Evolutionary conservation across 2,329 filamentous ascomycete genomes (phyloP), one percentile per base, ranked within the genome.

Genomic region (Colletotrichum abscissum): DNA sequence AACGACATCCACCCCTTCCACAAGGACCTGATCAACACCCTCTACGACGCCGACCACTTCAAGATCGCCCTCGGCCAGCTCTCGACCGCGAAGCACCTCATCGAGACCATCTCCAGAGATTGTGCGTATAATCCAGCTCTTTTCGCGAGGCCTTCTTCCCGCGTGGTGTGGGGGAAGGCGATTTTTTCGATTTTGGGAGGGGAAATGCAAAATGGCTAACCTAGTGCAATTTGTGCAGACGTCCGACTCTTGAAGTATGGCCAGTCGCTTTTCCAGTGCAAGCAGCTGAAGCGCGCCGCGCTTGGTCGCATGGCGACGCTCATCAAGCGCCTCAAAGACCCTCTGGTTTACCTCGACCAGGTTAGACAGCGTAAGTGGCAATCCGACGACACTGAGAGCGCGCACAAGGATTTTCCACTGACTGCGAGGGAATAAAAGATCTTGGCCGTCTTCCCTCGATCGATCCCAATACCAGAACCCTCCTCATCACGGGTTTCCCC

Each of bases 41-140:
- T 99, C 58, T 99, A 98, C 88, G 96, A 98, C 91, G 94, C 95
- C 83, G 96, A 99, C 88, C 95, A 98, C 83, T 98, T 98, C 88
- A 92, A 94, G 79, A 98, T 99, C 79, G 97, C 97, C 46, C 93
- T 99, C 46, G 97, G 97, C 74, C 97, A 98, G 84, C 88, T 99
- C 58, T 97, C 95, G 56, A 98, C 97, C 5, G 97, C 97, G 65
- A 98, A 98, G 87, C 94, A 97, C 80, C 87, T 98, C 76, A 97
- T 99, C 69, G 97, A 99, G 89, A 97, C 95, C 67, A 97, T 99
- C 75, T 93, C 94, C 74, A 91, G 97, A 81, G 97, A 99, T 84
- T 99, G 67, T 70, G 54, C 62, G 67, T 70, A 14, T 35, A 26
- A 42, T 35, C 12, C 16, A 42, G 38, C 38, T 42, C 38, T 42